Conservation (phyloP, 2,329 filamentous ascomycete genomes). For the Didymella lethalis region DNA sequence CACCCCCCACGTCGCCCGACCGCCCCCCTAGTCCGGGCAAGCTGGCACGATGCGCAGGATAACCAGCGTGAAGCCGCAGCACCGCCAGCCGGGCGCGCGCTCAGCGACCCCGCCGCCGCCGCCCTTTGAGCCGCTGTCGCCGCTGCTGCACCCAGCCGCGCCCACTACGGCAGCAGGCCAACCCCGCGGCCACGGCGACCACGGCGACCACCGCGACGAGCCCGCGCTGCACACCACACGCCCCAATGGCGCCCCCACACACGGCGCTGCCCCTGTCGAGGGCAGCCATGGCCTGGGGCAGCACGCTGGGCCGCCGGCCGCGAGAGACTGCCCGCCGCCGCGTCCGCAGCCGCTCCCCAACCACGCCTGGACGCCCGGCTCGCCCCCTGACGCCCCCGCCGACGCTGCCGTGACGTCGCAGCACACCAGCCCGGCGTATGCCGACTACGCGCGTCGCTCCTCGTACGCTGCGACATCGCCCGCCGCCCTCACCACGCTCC, state of each 20-base stretch:
- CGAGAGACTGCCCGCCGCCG: not conserved
- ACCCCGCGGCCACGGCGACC: conserved; percentile 30
- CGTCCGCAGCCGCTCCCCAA: conserved; percentile 27
- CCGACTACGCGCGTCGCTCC: conserved; percentile 34
- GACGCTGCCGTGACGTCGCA: conserved; percentile 35
- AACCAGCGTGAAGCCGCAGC: conserved; percentile 47
- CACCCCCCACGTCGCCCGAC: no score
- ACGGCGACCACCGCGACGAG: conserved; percentile 23
- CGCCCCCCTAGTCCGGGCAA: no score
- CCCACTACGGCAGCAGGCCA: conserved; percentile 31
- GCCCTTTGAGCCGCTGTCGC: conserved; percentile 49
- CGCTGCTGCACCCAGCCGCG: conserved; percentile 35
- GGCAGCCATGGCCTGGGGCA: not conserved
- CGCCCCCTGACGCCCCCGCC: conserved; percentile 56
- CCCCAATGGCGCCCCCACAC: conserved; percentile 21
- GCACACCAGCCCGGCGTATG: conserved; percentile 47
- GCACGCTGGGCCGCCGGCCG: not conserved
- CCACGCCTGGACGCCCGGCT: conserved; percentile 39
- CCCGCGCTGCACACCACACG: conserved; percentile 10
- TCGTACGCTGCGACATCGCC: conserved; percentile 34
- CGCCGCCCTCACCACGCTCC: conserved; percentile 11
- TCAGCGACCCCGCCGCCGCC: conserved; percentile 44
- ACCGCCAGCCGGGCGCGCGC: conserved; percentile 42
- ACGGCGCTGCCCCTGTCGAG: conserved; percentile 2
- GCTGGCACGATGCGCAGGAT: conserved; percentile 41